Evolutionary conservation across 768 basidiomycete species (phyloP).

Genomic region (Naematelia encephala): DNA sequence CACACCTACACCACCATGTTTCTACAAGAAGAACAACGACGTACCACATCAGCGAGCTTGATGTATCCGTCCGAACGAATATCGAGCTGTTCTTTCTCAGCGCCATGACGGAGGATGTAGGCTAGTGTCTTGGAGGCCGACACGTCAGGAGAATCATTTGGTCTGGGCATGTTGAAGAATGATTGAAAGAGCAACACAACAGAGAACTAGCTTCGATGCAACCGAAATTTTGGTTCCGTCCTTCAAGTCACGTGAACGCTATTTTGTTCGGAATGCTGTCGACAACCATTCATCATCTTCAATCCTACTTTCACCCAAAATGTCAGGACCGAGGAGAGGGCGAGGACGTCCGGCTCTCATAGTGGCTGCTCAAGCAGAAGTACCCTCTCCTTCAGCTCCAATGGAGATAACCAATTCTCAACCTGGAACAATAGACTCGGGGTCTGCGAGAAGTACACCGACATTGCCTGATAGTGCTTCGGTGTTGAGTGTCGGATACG

Average conservation of each 20-base stretch:
- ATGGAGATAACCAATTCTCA: background rate
- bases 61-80: slow-evolving; percentile 86
- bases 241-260: background rate
- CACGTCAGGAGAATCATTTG: slow-evolving; percentile 63
- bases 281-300: background rate
- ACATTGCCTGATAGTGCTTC: slow-evolving; percentile 2
- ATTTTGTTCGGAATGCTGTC: background rate
- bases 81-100: slow-evolving; percentile 66
- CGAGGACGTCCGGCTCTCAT: background rate
- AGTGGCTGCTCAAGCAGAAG: background rate
- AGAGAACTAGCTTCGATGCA: background rate
- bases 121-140: slow-evolving; percentile 80
- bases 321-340: background rate
- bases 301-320: background rate
- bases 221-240: background rate
- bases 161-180: slow-evolving; percentile 32
- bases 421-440: slow-evolving; percentile 1
- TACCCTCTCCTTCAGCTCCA: background rate
- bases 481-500: background rate
- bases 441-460: slow-evolving; percentile 9
- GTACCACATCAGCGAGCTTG: slow-evolving; percentile 73
- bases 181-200: background rate
- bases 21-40: slow-evolving; percentile 49
- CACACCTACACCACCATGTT: no score
- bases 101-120: slow-evolving; percentile 88